Evolutionary conservation across 352 stramenopile genomes (phyloP), one percentile per base, ranked within the genome.

Genomic region (Halophytophthora batemanensis): DNA sequence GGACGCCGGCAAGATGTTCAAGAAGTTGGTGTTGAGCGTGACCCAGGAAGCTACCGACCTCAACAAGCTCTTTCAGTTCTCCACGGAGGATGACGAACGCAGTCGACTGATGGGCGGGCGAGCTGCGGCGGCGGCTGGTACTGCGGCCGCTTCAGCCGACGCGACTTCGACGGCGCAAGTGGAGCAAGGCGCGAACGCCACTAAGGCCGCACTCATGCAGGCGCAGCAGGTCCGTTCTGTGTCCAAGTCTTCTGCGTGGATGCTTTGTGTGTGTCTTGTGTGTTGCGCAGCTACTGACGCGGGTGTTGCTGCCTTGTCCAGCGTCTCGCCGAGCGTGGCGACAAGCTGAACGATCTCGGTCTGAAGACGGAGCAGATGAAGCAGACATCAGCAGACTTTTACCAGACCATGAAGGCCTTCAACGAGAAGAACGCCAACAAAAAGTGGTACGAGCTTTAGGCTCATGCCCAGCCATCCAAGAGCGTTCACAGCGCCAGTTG

Each of bases 321-420:
- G 82, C 77, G 82, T 41, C 61, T 93, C 29, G 70, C 80, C 28
- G 70, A 90, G 57, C 80, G 82, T 23, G 82, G 82, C 12, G 82
- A 93, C 14, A 93, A 93, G 46, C 49, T 90, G 23, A 71, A 74
- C 39, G 80, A 90, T 40, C 45, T 90, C 23, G 77, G 67, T 12
- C 69, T 90, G 18, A 93, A 93, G 54, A 90, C 80, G 8, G 80
- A 93, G 60, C 71, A 85, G 49, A 88, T 93, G 73, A 89, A 90
- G 51, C 75, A 88, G 56, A 84, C 74, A 17, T 83, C 82, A 2
- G 74, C 88, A 33, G 78, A 91, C 44, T 93, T 93, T 59, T 90
- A 90, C 57, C 71, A 85, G 43, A 88, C 77, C 2, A 93, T 91
- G 78, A 86, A 85, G 59, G 81, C 76, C 14, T 93, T 88, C 49